Percentiles rank a stretch among this genome's conserved stretches.
These are phyloP conservation scores for Fusarium pseudoanthophilum DNA, from an alignment of 2,329 filamentous ascomycete genomes.

Conservation along the genomic window DNA sequence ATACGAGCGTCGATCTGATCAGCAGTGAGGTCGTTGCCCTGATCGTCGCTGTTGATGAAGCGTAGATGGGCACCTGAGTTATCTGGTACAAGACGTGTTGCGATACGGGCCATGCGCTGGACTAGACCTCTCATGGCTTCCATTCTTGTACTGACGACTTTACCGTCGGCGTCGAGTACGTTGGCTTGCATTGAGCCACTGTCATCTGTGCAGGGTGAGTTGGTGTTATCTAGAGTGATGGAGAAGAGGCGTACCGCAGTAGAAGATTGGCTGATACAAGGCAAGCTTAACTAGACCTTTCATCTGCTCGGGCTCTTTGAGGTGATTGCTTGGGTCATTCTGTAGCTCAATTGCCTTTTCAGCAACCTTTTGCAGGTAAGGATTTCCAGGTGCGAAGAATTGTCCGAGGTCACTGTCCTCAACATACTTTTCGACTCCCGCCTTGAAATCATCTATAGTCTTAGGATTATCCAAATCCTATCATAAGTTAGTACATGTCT, in stretches of 20 bases:
- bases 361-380: background rate
- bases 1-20: background rate
- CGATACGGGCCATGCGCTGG: background rate
- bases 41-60: background rate
- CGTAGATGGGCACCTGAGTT: background rate
- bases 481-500: fast-evolving
- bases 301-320: background rate
- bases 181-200: background rate
- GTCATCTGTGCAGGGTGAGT: background rate
- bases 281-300: background rate
- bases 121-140: background rate
- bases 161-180: background rate
- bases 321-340: background rate
- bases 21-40: background rate
- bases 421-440: background rate
- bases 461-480: background rate
- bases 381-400: background rate
- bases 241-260: background rate
- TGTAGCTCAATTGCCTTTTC: background rate
- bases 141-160: background rate
- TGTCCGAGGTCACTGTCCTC: background rate
- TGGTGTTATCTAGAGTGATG: background rate
- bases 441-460: background rate
- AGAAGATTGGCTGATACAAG: background rate
- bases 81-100: background rate